Evolutionary conservation across 768 basidiomycete species (phyloP).

Genomic region (Lactifluus subvellereus): DNA sequence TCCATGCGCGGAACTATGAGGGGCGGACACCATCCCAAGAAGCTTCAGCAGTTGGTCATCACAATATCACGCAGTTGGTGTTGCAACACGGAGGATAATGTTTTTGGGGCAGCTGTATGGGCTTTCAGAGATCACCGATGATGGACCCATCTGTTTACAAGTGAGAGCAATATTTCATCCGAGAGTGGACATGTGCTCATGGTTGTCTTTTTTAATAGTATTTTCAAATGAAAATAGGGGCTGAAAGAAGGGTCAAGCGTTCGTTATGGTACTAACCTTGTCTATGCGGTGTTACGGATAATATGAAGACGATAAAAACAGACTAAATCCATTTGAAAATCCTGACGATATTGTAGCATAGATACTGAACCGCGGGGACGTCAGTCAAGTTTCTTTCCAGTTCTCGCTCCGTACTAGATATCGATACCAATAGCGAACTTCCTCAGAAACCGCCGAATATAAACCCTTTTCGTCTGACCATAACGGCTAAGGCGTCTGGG

Average conservation of each 20-base stretch:
- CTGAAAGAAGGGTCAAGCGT: no score
- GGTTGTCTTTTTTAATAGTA: no score
- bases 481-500: conserved; percentile 76
- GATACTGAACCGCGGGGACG: neutral
- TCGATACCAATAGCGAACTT: conserved; percentile 83
- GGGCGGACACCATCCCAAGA: neutral
- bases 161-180: no score
- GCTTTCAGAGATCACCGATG: neutral
- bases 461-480: conserved; percentile 75
- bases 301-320: neutral
- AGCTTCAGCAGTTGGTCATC: neutral
- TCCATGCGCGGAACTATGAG: neutral
- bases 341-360: neutral
- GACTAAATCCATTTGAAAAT: neutral
- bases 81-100: neutral
- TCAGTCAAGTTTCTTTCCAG: conserved; percentile 26
- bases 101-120: neutral
- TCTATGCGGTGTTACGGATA: neutral
- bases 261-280: neutral
- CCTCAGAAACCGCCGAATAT: conserved; percentile 81
- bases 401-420: conserved; percentile 53
- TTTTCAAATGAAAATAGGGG: no score
- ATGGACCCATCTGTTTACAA: no score
- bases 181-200: no score
- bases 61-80: neutral